phyloP scores from a whole-genome alignment of 2,329 filamentous ascomycete genomes.

The Chaetomiaceae sp. region DNA sequence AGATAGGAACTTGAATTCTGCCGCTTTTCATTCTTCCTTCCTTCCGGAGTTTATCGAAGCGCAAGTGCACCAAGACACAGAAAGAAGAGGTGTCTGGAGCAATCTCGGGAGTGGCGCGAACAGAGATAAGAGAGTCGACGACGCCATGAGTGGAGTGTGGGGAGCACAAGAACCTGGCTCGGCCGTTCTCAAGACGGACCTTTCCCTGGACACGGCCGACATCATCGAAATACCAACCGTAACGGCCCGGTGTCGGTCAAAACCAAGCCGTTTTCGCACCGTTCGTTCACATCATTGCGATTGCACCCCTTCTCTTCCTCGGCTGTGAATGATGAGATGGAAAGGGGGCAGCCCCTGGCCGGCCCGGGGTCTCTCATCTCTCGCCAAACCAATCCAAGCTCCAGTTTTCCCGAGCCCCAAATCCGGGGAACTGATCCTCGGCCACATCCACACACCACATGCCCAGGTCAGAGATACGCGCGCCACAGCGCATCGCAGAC shows the following conservation, averaged over 20 bases:
- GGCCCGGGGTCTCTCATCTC: constrained; percentile 6
- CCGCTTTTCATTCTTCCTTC: background rate
- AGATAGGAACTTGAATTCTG: background rate
- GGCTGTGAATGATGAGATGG: no score
- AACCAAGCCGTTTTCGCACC: no score
- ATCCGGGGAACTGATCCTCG: constrained; percentile 23
- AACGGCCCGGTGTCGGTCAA: no score
- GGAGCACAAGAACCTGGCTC: background rate
- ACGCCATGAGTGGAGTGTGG: constrained; percentile 20
- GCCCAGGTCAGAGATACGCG: constrained; percentile 10
- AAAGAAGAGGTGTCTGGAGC: constrained; percentile 14
- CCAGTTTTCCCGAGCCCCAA: no score
- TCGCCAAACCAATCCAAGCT: constrained; percentile 8
- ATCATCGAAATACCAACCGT: background rate
- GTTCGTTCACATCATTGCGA: no score
- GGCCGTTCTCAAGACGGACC: background rate
- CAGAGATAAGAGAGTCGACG: constrained; percentile 22
- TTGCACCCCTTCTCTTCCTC: no score
- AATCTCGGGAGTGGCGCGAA: constrained; percentile 19
- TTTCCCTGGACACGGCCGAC: background rate
- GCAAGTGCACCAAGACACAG: no score
- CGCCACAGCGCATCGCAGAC: constrained; percentile 1
- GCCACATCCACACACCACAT: background rate
- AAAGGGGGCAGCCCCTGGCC: no score
- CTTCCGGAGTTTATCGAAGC: constrained; percentile 3